Percentiles rank a stretch among this genome's conserved stretches.
These are phyloP conservation scores for Nissolia schottii DNA, from an alignment of 306 rosid genomes.

Conservation along the genomic window DNA sequence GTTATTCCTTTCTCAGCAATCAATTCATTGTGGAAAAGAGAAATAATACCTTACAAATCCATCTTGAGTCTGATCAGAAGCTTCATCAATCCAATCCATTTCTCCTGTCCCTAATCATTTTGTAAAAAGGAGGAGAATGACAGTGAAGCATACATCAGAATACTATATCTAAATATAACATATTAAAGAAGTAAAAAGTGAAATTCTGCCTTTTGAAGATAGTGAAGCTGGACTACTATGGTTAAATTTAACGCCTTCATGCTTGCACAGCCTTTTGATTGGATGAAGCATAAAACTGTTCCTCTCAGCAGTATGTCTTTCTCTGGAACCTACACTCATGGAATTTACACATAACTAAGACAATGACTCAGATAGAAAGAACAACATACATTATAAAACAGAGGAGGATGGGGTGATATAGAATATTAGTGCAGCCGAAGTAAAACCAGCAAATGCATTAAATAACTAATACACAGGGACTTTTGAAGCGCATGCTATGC, in stretches of 20 bases:
- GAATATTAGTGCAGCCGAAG: constrained; percentile 11
- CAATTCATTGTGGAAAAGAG: constrained; percentile 14
- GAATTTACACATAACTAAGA: constrained; percentile 5
- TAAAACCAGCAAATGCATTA: constrained; percentile 22
- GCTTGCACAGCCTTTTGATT: constrained; percentile 41
- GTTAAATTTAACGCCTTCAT: constrained; percentile 39
- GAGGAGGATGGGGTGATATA: background rate
- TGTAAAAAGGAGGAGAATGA: constrained; percentile 1
- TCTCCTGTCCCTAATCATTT: constrained; percentile 51
- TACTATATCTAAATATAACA: constrained; percentile 15
- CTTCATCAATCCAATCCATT: constrained; percentile 47
- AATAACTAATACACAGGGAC: background rate
- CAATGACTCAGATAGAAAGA: background rate
- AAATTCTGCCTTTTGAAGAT: constrained; percentile 43
- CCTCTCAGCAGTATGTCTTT: constrained; percentile 32
- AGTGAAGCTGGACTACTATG: constrained; percentile 33
- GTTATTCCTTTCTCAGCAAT: background rate
- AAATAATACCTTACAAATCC: constrained; percentile 63
- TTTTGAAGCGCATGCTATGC: background rate
- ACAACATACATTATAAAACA: background rate
- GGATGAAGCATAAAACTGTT: constrained; percentile 40
- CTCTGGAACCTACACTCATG: constrained; percentile 49
- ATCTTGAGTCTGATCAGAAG: constrained; percentile 53
- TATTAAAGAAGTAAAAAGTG: constrained; percentile 15
- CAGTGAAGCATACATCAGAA: background rate